These are phyloP conservation scores for Porcisia hertigi DNA, from an alignment of 208 protist genomes.

Conservation along the genomic window DNA sequence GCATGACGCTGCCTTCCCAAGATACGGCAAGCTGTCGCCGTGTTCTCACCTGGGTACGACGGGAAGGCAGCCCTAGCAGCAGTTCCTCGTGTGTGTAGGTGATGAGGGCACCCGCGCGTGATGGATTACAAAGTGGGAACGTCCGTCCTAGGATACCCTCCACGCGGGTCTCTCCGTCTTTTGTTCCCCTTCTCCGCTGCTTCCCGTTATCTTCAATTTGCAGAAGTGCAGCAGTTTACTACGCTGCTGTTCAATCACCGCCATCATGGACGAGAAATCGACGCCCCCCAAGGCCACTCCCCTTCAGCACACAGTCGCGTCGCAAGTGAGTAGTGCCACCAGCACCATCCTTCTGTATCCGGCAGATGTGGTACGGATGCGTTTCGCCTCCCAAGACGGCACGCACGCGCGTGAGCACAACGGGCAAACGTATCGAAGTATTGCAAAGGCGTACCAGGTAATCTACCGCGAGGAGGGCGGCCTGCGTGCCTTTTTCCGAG, in stretches of 20 bases:
- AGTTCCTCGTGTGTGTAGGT: background rate
- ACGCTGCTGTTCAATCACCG: too few relatives aligned
- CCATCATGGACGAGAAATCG: conserved; percentile 1
- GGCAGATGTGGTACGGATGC: conserved; percentile 87
- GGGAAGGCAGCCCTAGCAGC: background rate
- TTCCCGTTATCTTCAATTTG: background rate
- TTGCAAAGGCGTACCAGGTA: conserved; percentile 28
- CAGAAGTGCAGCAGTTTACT: background rate
- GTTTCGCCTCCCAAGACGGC: conserved; percentile 89
- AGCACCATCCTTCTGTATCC: conserved; percentile 84
- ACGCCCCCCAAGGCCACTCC: conserved; percentile 13
- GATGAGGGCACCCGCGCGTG: background rate
- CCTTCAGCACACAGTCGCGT: conserved; percentile 65
- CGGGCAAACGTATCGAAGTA: conserved; percentile 62
- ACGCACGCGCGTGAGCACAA: conserved; percentile 72
- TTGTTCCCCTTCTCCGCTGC: background rate
- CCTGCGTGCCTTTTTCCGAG: conserved; percentile 60
- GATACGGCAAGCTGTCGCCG: background rate
- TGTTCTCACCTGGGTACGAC: background rate
- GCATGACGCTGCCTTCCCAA: background rate
- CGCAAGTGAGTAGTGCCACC: conserved; percentile 51
- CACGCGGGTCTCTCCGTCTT: too few relatives aligned
- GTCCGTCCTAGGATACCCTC: too few relatives aligned
- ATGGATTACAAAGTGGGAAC: background rate
- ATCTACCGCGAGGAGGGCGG: conserved; percentile 64